Conservation (phyloP, 2,329 filamentous ascomycete species). For the Cercospora citrullina region DNA sequence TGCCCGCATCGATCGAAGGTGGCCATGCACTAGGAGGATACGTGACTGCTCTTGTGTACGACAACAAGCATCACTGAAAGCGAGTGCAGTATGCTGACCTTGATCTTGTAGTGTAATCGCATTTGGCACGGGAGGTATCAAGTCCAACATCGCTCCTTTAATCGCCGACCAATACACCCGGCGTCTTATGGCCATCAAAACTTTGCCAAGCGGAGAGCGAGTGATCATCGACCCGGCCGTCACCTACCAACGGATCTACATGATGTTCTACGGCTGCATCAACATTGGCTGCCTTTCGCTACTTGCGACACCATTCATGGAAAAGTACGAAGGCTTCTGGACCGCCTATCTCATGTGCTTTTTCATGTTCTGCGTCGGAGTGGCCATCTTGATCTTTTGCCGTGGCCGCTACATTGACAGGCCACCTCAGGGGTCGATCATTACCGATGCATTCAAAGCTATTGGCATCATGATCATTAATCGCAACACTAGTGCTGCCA, state of each 20-base stretch:
- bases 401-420: conserved; percentile 44
- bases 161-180: conserved; percentile 52
- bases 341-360: conserved; percentile 63
- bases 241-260: conserved; percentile 52
- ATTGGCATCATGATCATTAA: conserved; percentile 57
- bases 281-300: conserved; percentile 70
- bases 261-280: conserved; percentile 72
- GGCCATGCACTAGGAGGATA: conserved; percentile 64
- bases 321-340: conserved; percentile 67
- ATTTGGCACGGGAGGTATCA: conserved; percentile 78
- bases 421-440: conserved; percentile 62
- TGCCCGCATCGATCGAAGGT: conserved; percentile 62
- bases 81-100: not conserved
- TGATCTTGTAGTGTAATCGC: conserved; percentile 56
- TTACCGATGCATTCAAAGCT: conserved; percentile 65
- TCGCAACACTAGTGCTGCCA: conserved; percentile 61
- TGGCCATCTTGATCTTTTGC: conserved; percentile 53
- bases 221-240: conserved; percentile 51
- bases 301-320: conserved; percentile 67
- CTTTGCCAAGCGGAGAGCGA: conserved; percentile 43
- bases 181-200: conserved; percentile 45
- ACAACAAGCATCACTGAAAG: not conserved
- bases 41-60: conserved; percentile 57
- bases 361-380: conserved; percentile 63
- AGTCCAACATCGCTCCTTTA: conserved; percentile 66